Evolutionary conservation across 805 yeast genomes (phyloP).

Genomic region (Saturnispora sanitii): DNA sequence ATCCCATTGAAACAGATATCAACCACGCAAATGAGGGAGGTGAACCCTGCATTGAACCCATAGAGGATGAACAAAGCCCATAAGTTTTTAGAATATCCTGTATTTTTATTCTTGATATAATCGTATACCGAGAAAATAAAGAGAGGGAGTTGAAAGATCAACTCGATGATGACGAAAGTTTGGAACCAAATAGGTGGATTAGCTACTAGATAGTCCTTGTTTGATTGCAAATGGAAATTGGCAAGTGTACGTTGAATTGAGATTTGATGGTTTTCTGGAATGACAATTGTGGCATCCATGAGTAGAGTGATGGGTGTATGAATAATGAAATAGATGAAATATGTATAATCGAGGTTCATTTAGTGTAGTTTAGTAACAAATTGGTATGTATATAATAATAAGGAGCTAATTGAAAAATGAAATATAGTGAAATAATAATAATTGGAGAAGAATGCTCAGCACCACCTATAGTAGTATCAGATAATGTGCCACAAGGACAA

Average conservation of each 20-base stretch:
- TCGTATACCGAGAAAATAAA: constrained; percentile 42
- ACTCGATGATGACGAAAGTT: constrained; percentile 61
- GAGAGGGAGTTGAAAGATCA: constrained; percentile 70
- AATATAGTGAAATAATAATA: no score
- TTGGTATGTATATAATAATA: background rate
- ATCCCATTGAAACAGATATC: constrained; percentile 29
- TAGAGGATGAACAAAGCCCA: constrained; percentile 40
- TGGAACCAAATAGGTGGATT: constrained; percentile 60
- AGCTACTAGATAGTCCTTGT: constrained; percentile 57
- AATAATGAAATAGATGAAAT: constrained; percentile 30
- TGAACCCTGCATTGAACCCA: constrained; percentile 74
- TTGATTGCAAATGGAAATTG: constrained; percentile 48
- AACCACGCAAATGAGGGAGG: constrained; percentile 67
- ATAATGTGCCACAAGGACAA: no score
- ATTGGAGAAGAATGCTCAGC: no score
- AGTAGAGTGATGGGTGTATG: constrained; percentile 71
- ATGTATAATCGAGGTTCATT: constrained; percentile 17
- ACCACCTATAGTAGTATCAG: no score
- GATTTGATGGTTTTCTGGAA: constrained; percentile 43
- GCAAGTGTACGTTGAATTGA: constrained; percentile 40
- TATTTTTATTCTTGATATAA: constrained; percentile 13
- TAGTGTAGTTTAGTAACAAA: background rate
- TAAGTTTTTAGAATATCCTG: constrained; percentile 17
- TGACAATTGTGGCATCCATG: constrained; percentile 63
- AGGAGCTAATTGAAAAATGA: background rate